Evolutionary conservation across 1,284 basidiomycete genomes (phyloP).

Genomic region (Ceratobasidium sp.): DNA sequence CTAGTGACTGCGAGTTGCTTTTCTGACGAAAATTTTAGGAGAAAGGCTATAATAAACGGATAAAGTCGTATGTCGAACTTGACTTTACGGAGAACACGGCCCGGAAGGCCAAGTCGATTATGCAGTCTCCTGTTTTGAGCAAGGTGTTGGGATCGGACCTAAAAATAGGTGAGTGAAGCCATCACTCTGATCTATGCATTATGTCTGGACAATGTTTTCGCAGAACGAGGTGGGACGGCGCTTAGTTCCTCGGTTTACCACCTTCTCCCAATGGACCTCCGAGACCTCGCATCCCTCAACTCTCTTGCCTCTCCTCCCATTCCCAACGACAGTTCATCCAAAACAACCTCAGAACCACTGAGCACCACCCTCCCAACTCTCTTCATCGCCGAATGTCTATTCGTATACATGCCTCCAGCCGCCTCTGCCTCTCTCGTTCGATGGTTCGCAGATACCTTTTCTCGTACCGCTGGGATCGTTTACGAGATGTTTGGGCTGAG

Average conservation of each 20-base stretch:
- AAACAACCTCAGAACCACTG: constrained; percentile 55
- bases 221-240: constrained; percentile 75
- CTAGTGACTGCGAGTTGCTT: neutral
- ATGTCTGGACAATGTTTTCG: constrained; percentile 44
- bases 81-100: constrained; percentile 89
- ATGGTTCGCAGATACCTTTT: constrained; percentile 77
- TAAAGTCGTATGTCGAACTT: constrained; percentile 82
- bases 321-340: constrained; percentile 45
- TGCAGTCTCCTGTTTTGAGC: constrained; percentile 71
- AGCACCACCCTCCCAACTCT: constrained; percentile 78
- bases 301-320: constrained; percentile 45
- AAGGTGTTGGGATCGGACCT: constrained; percentile 61
- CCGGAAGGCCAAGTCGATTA: constrained; percentile 85
- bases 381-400: constrained; percentile 89
- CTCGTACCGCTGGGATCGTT: constrained; percentile 60
- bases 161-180: constrained; percentile 48
- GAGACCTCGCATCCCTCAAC: constrained; percentile 59
- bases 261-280: constrained; percentile 80
- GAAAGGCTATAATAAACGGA: constrained; percentile 43
- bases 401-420: constrained; percentile 83
- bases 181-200: neutral
- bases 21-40: constrained; percentile 58
- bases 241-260: constrained; percentile 75
- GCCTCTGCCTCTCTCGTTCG: constrained; percentile 69
- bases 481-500: constrained; percentile 92